phyloP scores from a whole-genome alignment of 1,284 basidiomycete species.

The Fomes fomentarius region DNA sequence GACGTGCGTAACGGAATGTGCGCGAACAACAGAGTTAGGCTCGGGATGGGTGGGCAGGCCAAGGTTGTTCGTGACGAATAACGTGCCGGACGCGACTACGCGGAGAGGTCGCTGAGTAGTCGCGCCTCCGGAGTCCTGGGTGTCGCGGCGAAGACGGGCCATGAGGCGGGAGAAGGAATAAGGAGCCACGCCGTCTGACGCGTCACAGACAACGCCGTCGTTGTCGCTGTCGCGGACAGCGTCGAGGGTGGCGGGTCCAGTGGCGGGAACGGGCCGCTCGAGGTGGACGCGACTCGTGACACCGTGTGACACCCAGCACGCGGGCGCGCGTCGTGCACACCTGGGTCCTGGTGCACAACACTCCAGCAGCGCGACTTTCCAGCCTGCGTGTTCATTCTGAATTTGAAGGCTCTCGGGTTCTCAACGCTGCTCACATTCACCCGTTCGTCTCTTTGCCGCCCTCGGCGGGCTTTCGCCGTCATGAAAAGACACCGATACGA shows the following conservation, averaged over 20 bases:
- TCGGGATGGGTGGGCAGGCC: constrained; percentile 61
- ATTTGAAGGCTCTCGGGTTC: background rate
- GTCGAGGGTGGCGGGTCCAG: background rate
- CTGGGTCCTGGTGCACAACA: background rate
- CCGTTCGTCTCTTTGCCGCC: background rate
- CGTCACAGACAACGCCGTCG: constrained; percentile 7
- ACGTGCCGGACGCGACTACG: constrained; percentile 75
- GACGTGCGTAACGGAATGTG: constrained; percentile 65
- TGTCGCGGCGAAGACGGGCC: constrained; percentile 37
- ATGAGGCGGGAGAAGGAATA: constrained; percentile 20
- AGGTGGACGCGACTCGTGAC: background rate
- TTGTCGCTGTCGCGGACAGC: constrained; percentile 17
- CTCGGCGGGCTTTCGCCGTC: background rate
- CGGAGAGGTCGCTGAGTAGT: constrained; percentile 50
- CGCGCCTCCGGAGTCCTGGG: constrained; percentile 26
- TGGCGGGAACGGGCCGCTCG: background rate
- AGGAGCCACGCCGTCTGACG: constrained; percentile 3
- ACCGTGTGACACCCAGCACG: background rate
- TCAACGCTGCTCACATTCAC: background rate
- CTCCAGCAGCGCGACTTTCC: background rate
- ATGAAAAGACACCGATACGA: too few species aligned
- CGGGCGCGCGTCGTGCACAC: too few species aligned
- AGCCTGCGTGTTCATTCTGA: background rate
- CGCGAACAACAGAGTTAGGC: constrained; percentile 62
- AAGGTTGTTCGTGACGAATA: constrained; percentile 76